These are phyloP conservation scores for Tremella fuciformis DNA, from an alignment of 768 basidiomycete species.

Conservation along the genomic window DNA sequence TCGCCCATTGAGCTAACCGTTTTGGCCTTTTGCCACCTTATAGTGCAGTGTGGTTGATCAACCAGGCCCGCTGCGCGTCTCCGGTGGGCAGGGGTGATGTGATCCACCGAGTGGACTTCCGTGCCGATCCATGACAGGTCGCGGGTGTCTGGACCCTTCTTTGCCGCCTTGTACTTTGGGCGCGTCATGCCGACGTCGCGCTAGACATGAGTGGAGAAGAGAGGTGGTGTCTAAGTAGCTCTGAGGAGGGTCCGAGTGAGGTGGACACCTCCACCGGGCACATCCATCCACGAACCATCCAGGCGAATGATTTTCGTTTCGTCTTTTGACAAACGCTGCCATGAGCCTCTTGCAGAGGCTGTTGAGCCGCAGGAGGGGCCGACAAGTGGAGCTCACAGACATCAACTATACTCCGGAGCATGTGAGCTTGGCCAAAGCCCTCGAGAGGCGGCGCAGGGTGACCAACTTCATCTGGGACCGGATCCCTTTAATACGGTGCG, in stretches of 20 bases:
- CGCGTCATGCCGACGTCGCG: neutral
- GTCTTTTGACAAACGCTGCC: neutral
- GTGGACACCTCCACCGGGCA: slow-evolving; percentile 1
- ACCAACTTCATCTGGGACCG: slow-evolving; percentile 13
- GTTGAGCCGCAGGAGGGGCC: slow-evolving; percentile 15
- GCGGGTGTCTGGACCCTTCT: slow-evolving; percentile 9
- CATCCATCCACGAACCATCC: slow-evolving; percentile 4
- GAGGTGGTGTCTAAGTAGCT: neutral
- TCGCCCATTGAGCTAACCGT: neutral
- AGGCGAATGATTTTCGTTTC: neutral
- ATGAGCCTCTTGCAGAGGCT: slow-evolving; percentile 16
- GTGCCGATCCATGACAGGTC: slow-evolving; percentile 77
- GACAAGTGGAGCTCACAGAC: slow-evolving; percentile 10
- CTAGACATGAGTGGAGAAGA: slow-evolving; percentile 1
- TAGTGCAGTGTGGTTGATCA: slow-evolving; percentile 10
- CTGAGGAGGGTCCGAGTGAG: neutral
- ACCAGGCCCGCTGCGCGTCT: slow-evolving; percentile 65
- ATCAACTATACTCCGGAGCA: slow-evolving; percentile 37
- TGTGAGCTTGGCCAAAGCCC: slow-evolving; percentile 28
- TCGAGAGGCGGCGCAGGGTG: slow-evolving; percentile 23
- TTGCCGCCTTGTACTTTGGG: slow-evolving; percentile 19
- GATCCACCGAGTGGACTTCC: slow-evolving; percentile 59
- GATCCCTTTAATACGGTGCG: slow-evolving; percentile 16
- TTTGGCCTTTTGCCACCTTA: slow-evolving; percentile 6
- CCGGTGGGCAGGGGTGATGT: slow-evolving; percentile 68